Percentiles rank a stretch among this genome's conserved stretches.
phyloP scores from a whole-genome alignment of 2,329 filamentous ascomycete species.

The Thielaviopsis musarum region DNA sequence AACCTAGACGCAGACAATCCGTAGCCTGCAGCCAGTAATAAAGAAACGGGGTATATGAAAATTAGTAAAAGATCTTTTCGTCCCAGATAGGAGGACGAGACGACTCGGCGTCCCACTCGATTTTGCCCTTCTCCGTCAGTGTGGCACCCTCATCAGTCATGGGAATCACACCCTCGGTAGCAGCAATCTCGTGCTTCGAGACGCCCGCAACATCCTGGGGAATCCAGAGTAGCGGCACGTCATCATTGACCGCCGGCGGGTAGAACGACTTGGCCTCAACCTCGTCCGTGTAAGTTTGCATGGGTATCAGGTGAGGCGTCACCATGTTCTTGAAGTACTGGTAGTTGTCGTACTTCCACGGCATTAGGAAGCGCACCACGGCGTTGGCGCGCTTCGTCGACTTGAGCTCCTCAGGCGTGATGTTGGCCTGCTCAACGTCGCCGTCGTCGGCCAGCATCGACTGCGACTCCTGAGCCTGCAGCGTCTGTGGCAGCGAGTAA shows the following conservation, averaged over 20 bases:
- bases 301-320: conserved; percentile 32
- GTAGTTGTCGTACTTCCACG: conserved; percentile 62
- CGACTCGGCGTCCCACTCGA: conserved; percentile 25
- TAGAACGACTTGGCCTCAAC: conserved; percentile 52
- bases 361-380: conserved; percentile 36
- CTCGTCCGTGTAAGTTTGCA: conserved; percentile 23
- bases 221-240: conserved; percentile 65
- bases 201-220: conserved; percentile 60
- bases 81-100: conserved; percentile 28
- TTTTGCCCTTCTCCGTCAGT: conserved; percentile 45
- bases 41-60: not conserved
- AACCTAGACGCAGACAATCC: not conserved
- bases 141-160: conserved; percentile 67
- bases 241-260: conserved; percentile 49
- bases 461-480: conserved; percentile 24
- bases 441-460: conserved; percentile 22
- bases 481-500: conserved; percentile 50
- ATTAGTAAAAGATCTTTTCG: conserved; percentile 29
- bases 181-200: conserved; percentile 57
- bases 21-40: not conserved
- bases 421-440: conserved; percentile 17
- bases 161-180: conserved; percentile 53
- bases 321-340: conserved; percentile 51
- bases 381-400: conserved; percentile 3
- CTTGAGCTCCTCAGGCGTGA: not conserved